Conservation (phyloP, 2,329 filamentous ascomycete genomes). For the Claviceps sp. region DNA sequence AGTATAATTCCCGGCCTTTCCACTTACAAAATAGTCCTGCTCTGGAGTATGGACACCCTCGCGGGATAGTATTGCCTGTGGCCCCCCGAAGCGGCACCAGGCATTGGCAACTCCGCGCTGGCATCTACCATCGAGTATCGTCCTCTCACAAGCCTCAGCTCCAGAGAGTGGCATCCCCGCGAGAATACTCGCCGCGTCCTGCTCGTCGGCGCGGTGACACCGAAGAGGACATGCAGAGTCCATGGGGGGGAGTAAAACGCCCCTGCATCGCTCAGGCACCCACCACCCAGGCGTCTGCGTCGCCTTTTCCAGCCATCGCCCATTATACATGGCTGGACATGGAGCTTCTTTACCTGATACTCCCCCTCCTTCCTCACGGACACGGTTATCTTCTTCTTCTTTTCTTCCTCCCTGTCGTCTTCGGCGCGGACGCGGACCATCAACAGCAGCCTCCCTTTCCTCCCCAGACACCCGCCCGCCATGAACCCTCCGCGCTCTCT, state of each 20-base stretch:
- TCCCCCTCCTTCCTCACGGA: background rate
- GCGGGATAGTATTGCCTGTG: background rate
- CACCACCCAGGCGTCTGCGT: constrained; percentile 2
- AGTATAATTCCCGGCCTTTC: too few species aligned
- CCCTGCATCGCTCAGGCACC: background rate
- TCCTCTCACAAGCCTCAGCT: background rate
- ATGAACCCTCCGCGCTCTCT: background rate
- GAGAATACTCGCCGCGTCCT: background rate
- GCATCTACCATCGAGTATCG: background rate
- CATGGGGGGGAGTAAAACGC: background rate
- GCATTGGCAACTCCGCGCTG: background rate
- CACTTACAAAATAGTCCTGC: background rate
- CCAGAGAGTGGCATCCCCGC: background rate
- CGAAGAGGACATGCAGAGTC: too few species aligned
- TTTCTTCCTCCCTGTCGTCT: background rate
- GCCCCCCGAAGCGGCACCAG: background rate
- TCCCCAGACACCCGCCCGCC: too few species aligned
- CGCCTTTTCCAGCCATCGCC: background rate
- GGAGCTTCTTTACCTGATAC: background rate
- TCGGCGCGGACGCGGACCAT: background rate
- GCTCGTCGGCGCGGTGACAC: background rate
- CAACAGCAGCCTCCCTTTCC: background rate
- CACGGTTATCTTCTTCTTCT: background rate
- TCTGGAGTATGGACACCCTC: background rate
- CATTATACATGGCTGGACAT: background rate